A percentile compares a stretch with the other conserved stretches of the same genome.
Conservation (phyloP, 1,284 basidiomycete genomes). For the Ustilago sp. region DNA sequence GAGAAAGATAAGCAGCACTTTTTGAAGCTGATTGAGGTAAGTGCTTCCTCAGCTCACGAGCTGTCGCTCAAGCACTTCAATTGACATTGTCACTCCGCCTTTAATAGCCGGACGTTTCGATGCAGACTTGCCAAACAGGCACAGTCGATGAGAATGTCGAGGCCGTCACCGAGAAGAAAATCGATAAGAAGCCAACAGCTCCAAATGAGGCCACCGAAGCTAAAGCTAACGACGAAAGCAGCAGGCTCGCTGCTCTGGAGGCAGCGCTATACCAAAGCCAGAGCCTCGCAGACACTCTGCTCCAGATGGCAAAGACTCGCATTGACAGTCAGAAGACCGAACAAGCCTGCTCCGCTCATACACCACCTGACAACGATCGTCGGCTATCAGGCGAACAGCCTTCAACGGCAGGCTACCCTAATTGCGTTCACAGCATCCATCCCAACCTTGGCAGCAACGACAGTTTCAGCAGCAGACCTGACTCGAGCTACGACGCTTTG, state of each 20-base stretch:
- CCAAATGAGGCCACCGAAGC: neutral
- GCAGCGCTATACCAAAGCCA: slow-evolving; percentile 11
- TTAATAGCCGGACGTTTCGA: slow-evolving; percentile 6
- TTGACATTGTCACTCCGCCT: neutral
- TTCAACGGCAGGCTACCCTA: neutral
- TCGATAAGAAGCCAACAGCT: neutral
- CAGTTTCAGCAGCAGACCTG: neutral
- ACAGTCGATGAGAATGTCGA: neutral
- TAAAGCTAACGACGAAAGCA: neutral
- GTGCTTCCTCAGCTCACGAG: neutral
- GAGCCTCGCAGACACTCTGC: slow-evolving; percentile 17
- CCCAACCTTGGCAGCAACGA: neutral
- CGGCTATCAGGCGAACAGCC: neutral
- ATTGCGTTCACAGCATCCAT: neutral
- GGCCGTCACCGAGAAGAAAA: neutral
- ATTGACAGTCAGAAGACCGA: neutral
- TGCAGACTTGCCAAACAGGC: neutral
- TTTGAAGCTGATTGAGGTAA: slow-evolving; percentile 33
- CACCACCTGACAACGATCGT: neutral
- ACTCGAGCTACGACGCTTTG: slow-evolving; percentile 6
- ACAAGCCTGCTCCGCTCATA: neutral
- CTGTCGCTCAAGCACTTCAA: neutral
- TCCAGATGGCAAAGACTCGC: slow-evolving; percentile 16
- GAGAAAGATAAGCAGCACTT: slow-evolving; percentile 30
- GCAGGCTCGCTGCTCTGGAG: neutral